These are phyloP conservation scores for Claviceps sp. DNA, from an alignment of 2,329 filamentous ascomycete genomes.

Conservation along the genomic window DNA sequence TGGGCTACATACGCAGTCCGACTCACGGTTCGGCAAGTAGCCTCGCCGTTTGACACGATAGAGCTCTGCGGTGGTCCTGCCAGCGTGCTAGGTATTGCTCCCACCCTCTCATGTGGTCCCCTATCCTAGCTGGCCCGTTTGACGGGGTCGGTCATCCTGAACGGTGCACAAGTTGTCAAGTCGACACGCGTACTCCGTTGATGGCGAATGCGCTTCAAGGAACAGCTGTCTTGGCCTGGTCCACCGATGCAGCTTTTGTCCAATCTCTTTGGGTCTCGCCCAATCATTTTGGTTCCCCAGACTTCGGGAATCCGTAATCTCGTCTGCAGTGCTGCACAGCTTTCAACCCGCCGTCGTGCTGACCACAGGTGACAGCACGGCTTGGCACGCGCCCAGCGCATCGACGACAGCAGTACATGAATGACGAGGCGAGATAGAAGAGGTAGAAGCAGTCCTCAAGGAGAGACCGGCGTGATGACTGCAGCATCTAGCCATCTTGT, in stretches of 20 bases:
- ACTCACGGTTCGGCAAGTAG: slow-evolving; percentile 4
- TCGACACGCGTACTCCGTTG: neutral
- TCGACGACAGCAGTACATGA: neutral
- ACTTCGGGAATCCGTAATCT: neutral
- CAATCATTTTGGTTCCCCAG: neutral
- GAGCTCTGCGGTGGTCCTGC: neutral
- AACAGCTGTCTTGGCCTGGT: neutral
- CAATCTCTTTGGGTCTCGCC: neutral
- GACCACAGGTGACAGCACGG: neutral
- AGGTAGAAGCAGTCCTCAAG: neutral
- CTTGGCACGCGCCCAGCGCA: neutral
- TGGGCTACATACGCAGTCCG: slow-evolving; percentile 7
- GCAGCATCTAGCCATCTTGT: neutral
- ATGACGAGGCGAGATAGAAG: neutral
- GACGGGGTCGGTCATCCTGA: neutral
- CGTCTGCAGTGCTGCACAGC: neutral
- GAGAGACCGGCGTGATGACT: neutral
- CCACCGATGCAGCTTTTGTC: neutral
- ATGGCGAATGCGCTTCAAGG: neutral
- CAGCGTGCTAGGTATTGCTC: neutral
- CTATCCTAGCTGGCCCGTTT: slow-evolving; percentile 1
- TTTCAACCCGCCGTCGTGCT: neutral
- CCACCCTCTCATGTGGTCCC: neutral
- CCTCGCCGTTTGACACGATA: slow-evolving; percentile 5
- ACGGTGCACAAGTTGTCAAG: neutral